These are phyloP conservation scores for Pogostemon cablin DNA, from an alignment of 257 asterid genomes.

Conservation along the genomic window DNA sequence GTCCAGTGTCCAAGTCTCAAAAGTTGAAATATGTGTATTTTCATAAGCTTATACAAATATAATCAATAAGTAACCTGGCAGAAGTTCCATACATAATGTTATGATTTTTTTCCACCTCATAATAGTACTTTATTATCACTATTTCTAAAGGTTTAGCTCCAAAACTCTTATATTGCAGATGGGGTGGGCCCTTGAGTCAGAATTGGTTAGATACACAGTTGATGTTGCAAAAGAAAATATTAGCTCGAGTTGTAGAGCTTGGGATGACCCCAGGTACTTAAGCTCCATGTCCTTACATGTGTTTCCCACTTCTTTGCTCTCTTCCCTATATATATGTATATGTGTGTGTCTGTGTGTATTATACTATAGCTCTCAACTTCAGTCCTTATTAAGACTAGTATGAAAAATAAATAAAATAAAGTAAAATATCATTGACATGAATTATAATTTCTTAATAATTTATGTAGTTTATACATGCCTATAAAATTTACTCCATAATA, in stretches of 20 bases:
- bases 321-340: neutral
- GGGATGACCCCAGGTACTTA: conserved; percentile 98
- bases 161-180: conserved; percentile 50
- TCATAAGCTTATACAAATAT: conserved; percentile 4
- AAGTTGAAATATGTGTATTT: conserved; percentile 8
- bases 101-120: conserved; percentile 1
- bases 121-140: neutral
- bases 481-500: no score
- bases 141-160: conserved; percentile 23
- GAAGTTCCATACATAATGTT: neutral
- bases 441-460: no score
- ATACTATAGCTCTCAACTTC: no score
- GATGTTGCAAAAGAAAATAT: conserved; percentile 78
- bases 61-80: neutral
- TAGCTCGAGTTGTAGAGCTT: conserved; percentile 79
- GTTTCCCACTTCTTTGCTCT: neutral
- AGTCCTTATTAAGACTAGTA: no score
- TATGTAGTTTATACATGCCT: no score
- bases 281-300: neutral
- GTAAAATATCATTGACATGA: no score
- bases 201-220: conserved; percentile 84
- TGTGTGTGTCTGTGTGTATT: neutral
- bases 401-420: no score
- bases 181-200: conserved; percentile 97
- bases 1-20: neutral